Percentiles rank a stretch among this genome's conserved stretches.
Conservation (phyloP, 345 rosid genomes). For the Citrus cavaleriei region DNA sequence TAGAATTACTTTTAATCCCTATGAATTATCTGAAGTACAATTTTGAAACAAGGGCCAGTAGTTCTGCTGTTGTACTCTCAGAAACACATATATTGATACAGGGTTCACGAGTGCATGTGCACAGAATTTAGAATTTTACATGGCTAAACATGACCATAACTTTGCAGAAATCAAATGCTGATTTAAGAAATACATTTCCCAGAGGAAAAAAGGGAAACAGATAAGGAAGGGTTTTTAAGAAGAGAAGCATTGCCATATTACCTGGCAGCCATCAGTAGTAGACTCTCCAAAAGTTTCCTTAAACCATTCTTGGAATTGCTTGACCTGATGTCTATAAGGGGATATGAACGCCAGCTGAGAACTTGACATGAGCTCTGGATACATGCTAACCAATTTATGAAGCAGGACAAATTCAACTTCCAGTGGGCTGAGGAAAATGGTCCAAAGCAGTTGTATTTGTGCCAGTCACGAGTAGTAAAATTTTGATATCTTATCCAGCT, state of each 20-base stretch:
- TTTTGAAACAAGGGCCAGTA: background rate
- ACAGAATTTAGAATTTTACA: background rate
- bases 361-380: slow-evolving; percentile 81
- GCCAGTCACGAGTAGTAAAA: slow-evolving; percentile 79
- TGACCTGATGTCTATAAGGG: slow-evolving; percentile 87
- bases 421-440: slow-evolving; percentile 89
- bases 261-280: slow-evolving; percentile 96
- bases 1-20: too few species aligned
- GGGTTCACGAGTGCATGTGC: background rate
- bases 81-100: background rate
- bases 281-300: slow-evolving; percentile 62
- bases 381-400: slow-evolving; percentile 69
- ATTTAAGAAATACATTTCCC: background rate
- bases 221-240: background rate
- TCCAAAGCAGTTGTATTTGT: slow-evolving; percentile 69
- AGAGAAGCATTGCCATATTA: slow-evolving; percentile 20
- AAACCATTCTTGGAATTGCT: slow-evolving; percentile 72
- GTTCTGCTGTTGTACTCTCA: background rate
- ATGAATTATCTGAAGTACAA: too few species aligned
- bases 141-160: background rate
- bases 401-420: slow-evolving; percentile 82
- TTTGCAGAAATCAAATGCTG: background rate
- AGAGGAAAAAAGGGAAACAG: background rate
- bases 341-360: slow-evolving; percentile 85
- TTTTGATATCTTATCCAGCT: slow-evolving; percentile 68